Evolutionary conservation across 768 basidiomycete genomes (phyloP), one percentile per base, ranked within the genome.

Genomic region (Phlebiopsis flavidoalba): DNA sequence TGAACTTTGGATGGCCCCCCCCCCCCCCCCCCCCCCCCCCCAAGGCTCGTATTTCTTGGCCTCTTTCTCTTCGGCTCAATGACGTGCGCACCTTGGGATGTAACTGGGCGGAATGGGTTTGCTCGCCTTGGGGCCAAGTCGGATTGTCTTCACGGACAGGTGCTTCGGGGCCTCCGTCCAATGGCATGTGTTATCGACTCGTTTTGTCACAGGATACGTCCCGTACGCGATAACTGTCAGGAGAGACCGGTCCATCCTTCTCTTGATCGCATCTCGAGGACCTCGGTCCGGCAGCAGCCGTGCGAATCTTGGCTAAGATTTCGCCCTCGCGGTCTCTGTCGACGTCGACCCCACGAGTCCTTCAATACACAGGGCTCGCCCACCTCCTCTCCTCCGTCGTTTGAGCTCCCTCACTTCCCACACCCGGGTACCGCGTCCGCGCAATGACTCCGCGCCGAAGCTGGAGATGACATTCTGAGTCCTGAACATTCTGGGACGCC

Each of bases 361-460:
- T 65, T 65, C 10, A 65, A 40, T 7, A 57, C 61, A 10, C 59
- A 19, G 8, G 40, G 11, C 14, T 45, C 35, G n/a, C 48, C 58
- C 15, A 49, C 17, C 17, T 12, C 21, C 14, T 24, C 40, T 5
- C 37, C 58, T 3, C 17, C 7, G 14, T 14, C n/a, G 21, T 62
- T n/a, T 51, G 1, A 62, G 22, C 43, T 54, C 26, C 17, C 11
- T 15, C 8, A 56, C 64, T 31, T 63, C 52, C 61, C 61, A 65
- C 11, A 65, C 64, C 4, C 64, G 61, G 12, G 64, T 65, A 14
- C 64, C 64, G 8, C 58, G 47, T 5, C 64, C 58, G 19, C 37
- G 57, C 15, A 63, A n/a, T 8, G 53, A 5, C 26, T 60, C 56
- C 21, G 64, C 58, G 14, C 64, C 63, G 19, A 57, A 46, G 47